phyloP scores from a whole-genome alignment of 495 filamentous ascomycete genomes.

The Talaromyces liani region DNA sequence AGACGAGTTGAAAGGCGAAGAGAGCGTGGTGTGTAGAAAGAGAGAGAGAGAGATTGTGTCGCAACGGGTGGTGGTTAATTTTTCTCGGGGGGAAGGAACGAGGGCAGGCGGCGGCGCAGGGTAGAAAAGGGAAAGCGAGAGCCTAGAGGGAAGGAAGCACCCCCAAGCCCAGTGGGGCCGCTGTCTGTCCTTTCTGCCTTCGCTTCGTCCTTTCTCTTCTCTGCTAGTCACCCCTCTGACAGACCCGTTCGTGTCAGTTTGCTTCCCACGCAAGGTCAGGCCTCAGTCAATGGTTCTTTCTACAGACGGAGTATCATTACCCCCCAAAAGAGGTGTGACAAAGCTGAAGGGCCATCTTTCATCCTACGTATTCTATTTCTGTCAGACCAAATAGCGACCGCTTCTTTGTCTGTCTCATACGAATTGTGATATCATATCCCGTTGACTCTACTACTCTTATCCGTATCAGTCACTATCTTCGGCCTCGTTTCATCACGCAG shows the following conservation, averaged over 20 bases:
- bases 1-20: background rate
- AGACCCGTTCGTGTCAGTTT: background rate
- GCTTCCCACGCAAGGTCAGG: background rate
- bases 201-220: background rate
- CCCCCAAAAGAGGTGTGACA: background rate
- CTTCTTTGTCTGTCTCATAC: background rate
- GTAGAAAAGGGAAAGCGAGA: too few relatives aligned
- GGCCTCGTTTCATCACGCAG: background rate
- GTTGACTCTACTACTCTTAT: background rate
- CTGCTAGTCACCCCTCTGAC: background rate
- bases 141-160: background rate
- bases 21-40: background rate
- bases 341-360: background rate
- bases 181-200: too few relatives aligned
- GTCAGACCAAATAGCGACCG: background rate
- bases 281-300: background rate
- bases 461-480: background rate
- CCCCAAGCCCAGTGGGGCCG: background rate
- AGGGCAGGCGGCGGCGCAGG: background rate
- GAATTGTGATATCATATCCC: background rate
- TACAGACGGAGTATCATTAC: too few relatives aligned
- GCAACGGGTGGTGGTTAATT: background rate
- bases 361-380: background rate
- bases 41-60: background rate
- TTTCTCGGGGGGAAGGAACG: conserved; percentile 3